A percentile compares a stretch with the other conserved stretches of the same genome.
Evolutionary conservation across 1,139 yeast genomes (phyloP).

Genomic region (Pichia sp.): DNA sequence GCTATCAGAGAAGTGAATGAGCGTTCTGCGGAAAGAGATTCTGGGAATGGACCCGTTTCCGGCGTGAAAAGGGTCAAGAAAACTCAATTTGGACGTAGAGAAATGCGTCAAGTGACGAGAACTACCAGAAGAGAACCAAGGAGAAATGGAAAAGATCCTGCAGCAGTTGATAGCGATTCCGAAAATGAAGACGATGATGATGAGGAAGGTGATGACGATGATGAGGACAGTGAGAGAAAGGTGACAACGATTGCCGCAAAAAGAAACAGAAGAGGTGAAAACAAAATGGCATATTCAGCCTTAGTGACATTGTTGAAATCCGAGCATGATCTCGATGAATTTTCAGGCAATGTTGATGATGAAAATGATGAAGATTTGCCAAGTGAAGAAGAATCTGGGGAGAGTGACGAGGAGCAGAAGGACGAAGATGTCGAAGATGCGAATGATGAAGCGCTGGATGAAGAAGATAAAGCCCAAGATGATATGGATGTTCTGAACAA

Average conservation of each 20-base stretch:
- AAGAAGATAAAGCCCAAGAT: too few relatives aligned
- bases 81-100: slow-evolving; percentile 58
- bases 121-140: slow-evolving; percentile 25
- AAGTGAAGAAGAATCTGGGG: slow-evolving; percentile 26
- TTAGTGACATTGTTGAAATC: slow-evolving; percentile 60
- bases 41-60: too few relatives aligned
- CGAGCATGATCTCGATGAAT: slow-evolving; percentile 34
- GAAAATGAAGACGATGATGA: slow-evolving; percentile 15
- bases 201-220: slow-evolving; percentile 13
- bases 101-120: slow-evolving; percentile 51
- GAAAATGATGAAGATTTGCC: slow-evolving; percentile 24
- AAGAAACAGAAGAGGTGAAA: slow-evolving; percentile 28
- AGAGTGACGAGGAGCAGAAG: slow-evolving; percentile 29
- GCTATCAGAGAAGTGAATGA: too few relatives aligned
- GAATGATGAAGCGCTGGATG: slow-evolving; percentile 27
- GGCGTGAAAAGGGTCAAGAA: too few relatives aligned
- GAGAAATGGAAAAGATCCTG: slow-evolving; percentile 12
- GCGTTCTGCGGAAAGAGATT: too few relatives aligned
- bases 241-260: slow-evolving; percentile 11
- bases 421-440: slow-evolving; percentile 33
- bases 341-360: slow-evolving; percentile 19
- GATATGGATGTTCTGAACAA: slow-evolving; percentile 26
- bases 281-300: slow-evolving; percentile 60
- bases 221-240: slow-evolving; percentile 15
- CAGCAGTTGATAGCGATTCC: slow-evolving; percentile 17